Base-by-base conservation (phyloP, 176 grass and related monocot species). In the Aechmea fasciata region DNA sequence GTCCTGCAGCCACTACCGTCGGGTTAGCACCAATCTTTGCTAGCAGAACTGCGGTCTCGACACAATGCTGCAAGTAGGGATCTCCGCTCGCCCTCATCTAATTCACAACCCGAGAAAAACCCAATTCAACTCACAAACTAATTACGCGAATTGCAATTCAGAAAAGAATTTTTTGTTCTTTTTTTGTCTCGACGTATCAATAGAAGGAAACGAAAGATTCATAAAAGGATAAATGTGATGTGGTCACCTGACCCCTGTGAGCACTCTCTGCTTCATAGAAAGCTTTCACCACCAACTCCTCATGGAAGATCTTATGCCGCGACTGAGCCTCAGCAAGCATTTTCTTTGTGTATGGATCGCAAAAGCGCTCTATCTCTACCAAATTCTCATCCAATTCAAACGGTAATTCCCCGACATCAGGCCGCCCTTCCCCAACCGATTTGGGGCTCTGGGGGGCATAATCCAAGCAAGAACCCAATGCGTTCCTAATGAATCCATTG, bases 41-140 rank as follows among this genome's bases (percentile, higher is more conserved):
- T 3, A 99, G 79, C 18, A 90, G 71, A 47, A 94, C 68, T 10
- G 87, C 87, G 18, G 95, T 99, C 67, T 99, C 95, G 26, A 94
- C 84, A 65, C 95, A 99, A 74, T 99, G 95, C 50, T 94, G 78
- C 66, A 99, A 41, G 77, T 90, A 99, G 0, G 95, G 95, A 88
- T 85, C 84, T 20, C 87, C 95, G 81, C 80, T 99, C 7, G 77
- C 87, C 61, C 95, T 81, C 10, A 51, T 88, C 95, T 99, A 75
- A 9, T 61, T 61, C 17, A 61, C 15, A 19, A n/a, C 14, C 11
- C 53, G 18, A 57, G 53, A n/a, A 17, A 57, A 57, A 6, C 13
- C 53, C 53, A 57, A 18, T 57, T 57, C 53, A 57, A n/a, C 11
- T 23, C 59, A 9, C 22, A 3, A 70, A 55, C 25, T n/a, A 25